These are phyloP conservation scores for Pleurostoma richardsiae DNA, from an alignment of 2,329 filamentous ascomycete species.

Conservation along the genomic window DNA sequence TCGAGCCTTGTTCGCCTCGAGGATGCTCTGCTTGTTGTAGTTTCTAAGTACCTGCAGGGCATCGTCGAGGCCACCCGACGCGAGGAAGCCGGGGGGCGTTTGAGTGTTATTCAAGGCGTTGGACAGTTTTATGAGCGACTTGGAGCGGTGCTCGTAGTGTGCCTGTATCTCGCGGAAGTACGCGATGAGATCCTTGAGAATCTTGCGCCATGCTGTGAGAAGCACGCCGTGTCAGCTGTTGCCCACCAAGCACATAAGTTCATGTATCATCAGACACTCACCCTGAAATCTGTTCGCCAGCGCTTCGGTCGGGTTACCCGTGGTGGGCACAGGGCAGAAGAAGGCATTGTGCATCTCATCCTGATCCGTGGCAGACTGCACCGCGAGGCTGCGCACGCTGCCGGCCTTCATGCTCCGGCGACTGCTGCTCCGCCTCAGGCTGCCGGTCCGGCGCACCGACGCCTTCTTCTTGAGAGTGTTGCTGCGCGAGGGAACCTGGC, in stretches of 20 bases:
- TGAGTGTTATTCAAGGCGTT: slow-evolving; percentile 78
- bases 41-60: slow-evolving; percentile 74
- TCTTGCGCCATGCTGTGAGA: slow-evolving; percentile 78
- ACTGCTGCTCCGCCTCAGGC: slow-evolving; percentile 75
- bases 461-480: slow-evolving; percentile 87
- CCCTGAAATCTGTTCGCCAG: slow-evolving; percentile 86
- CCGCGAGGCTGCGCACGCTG: slow-evolving; percentile 74
- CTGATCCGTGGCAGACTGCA: slow-evolving; percentile 64
- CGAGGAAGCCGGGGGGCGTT: slow-evolving; percentile 70
- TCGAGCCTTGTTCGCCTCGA: slow-evolving; percentile 80
- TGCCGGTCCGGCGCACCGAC: slow-evolving; percentile 68
- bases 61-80: slow-evolving; percentile 80
- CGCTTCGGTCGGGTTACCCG: slow-evolving; percentile 80
- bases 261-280: slow-evolving; percentile 34
- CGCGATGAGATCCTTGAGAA: slow-evolving; percentile 87
- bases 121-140: slow-evolving; percentile 75
- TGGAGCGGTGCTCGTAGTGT: slow-evolving; percentile 81
- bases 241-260: background rate
- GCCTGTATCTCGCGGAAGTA: slow-evolving; percentile 91
- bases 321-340: slow-evolving; percentile 82
- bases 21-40: slow-evolving; percentile 75
- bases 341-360: slow-evolving; percentile 79
- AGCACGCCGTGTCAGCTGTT: background rate
- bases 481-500: slow-evolving; percentile 35
- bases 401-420: slow-evolving; percentile 78